Evolutionary conservation across 768 basidiomycete genomes (phyloP), one percentile per base, ranked within the genome.

Genomic region (Calvatia gigantea): DNA sequence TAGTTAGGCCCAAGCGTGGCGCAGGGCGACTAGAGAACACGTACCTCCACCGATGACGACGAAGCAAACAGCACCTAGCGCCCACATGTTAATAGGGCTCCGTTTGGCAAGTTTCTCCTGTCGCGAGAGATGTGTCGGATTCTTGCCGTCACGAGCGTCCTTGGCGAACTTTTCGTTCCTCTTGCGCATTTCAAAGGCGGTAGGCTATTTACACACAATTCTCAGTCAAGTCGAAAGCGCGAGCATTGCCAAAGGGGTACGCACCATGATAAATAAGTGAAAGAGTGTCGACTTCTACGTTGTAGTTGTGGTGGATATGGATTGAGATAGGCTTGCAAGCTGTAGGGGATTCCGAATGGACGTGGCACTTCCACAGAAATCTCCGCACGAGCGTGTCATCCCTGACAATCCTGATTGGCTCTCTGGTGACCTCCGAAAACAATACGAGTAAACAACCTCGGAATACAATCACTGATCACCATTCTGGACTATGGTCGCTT

Each of bases 81-180:
- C 87, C 85, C 85, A 89, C 4, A 86, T 63, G 58, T 82, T 84
- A n/a, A 93, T 64, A 12, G 91, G 89, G 63, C 86, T 89, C 56
- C 81, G 78, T 70, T 90, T 89, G 33, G 79, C 77, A 33, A 88
- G 72, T 60, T 75, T 77, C 56, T 93, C 89, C 61, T 87, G 83
- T 57, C 86, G 78, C 49, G 90, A 91, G 11, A 77, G 76, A 60
- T 87, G 86, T 57, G 81, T 78, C 1, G 87, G 82, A 44, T 89
- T 88, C 77, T 90, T 92, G 62, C 91, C 91, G 33, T 80, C 70
- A 60, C 81, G 83, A 59, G 82, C 85, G 58, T 85, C 83, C 57
- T 78, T 82, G 37, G 86, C 87, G 71, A 94, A 94, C 72, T 91
- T 86, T 55, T 79, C 80, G 69, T 92, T 94, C 69, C 83, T 82